Base-by-base conservation (phyloP, 805 yeast species). In the Kockiozyma suomiensis region DNA sequence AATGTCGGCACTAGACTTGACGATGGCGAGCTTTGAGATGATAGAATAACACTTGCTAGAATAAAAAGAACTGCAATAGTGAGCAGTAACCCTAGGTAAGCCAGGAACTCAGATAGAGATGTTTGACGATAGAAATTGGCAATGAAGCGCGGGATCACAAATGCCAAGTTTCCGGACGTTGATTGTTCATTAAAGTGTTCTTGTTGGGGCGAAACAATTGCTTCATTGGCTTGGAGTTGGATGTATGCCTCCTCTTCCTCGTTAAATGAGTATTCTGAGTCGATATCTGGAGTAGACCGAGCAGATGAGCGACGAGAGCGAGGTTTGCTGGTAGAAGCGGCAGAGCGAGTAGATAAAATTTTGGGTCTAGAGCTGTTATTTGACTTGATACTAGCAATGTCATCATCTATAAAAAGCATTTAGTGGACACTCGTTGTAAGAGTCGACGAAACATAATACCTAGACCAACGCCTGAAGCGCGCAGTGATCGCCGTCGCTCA, bases 161-260 rank as follows among this genome's bases (percentile, higher is more conserved):
- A 50, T 13, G 47, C 54, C 15, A 43, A 41, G 10, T 30, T 37
- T 28, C 12, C 54, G 15, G 28, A 23, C 19, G 50, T 40, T 32
- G 17, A 17, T 17, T 4, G 6, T 30, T 47, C 50, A 38, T 15
- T 17, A n/a, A 21, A 2, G 17, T 17, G 21, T 15, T 15, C 19
- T n/a, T 15, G 19, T 38, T 38, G 21, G 2, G 4, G n/a, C 2
- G 3, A 15, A 38, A 17, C 19, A 12, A 17, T 12, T 30, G 32
- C 35, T 35, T 49, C 47, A 37, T 40, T 19, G 23, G 25, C 56
- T 21, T 30, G 45, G 33, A 50, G 23, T 10, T 37, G 49, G 8
- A 49, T 30, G 38, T 48, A 60, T 15, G 42, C 58, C 7, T 21
- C 37, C 12, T 60, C 64, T 50, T 60, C 64, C 19, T 57, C 62